A percentile compares a stretch with the other conserved stretches of the same genome.
These are phyloP conservation scores for Xylaria sp. DNA, from an alignment of 2,329 filamentous ascomycete genomes.

Conservation along the genomic window DNA sequence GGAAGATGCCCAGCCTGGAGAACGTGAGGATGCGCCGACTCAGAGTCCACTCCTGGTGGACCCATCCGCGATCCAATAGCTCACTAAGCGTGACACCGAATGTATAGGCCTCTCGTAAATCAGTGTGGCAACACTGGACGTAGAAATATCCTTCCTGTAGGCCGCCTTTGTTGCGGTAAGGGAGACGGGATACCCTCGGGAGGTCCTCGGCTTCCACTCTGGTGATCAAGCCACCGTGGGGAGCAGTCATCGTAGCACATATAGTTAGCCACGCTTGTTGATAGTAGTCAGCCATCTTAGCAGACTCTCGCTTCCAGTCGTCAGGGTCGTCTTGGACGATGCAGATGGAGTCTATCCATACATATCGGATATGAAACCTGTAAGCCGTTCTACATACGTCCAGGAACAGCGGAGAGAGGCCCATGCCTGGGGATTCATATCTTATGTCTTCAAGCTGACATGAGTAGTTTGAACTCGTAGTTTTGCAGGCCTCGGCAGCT, in stretches of 20 bases:
- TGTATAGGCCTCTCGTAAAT: background rate
- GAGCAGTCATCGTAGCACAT: background rate
- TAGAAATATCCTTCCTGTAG: background rate
- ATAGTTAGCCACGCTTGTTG: background rate
- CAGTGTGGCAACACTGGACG: background rate
- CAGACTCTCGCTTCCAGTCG: constrained; percentile 3
- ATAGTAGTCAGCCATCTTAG: background rate
- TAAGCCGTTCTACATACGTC: background rate
- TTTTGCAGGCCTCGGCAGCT: background rate
- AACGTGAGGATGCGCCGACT: constrained; percentile 6
- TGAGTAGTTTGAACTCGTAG: background rate
- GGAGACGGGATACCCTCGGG: background rate
- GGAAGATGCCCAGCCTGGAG: background rate
- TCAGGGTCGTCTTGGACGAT: background rate
- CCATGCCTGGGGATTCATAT: background rate
- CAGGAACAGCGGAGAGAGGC: background rate
- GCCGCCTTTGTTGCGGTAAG: background rate
- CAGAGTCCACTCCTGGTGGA: background rate
- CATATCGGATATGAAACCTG: background rate
- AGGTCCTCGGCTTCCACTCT: background rate
- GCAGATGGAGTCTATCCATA: background rate
- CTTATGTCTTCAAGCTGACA: background rate
- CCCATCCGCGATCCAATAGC: background rate
- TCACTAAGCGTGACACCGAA: background rate
- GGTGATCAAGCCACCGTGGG: background rate